Evolutionary conservation across 768 basidiomycete genomes (phyloP).

Genomic region (Pleurotus tuber-regium): DNA sequence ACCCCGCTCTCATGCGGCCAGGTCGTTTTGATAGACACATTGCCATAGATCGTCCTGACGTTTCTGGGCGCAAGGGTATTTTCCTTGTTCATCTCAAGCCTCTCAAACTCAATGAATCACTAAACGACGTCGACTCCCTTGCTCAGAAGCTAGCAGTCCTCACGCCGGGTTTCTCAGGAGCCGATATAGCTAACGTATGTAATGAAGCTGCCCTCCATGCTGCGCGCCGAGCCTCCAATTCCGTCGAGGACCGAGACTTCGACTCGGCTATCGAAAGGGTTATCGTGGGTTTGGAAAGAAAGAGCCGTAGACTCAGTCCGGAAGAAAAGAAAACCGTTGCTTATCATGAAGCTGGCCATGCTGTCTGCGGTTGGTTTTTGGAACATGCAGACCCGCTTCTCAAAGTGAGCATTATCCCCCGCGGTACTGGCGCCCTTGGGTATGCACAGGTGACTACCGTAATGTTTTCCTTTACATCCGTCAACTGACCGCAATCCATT

Average conservation of each 20-base stretch:
- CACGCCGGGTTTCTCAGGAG: slow-evolving; percentile 97
- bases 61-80: slow-evolving; percentile 90
- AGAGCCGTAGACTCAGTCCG: slow-evolving; percentile 86
- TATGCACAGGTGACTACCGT: slow-evolving; percentile 88
- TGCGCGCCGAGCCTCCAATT: slow-evolving; percentile 79
- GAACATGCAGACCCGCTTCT: slow-evolving; percentile 96
- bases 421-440: slow-evolving; percentile 92
- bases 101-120: slow-evolving; percentile 60
- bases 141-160: slow-evolving; percentile 94
- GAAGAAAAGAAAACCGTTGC: slow-evolving; percentile 99
- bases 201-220: slow-evolving; percentile 97
- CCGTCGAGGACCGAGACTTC: slow-evolving; percentile 82
- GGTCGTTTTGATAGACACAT: slow-evolving; percentile 98
- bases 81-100: slow-evolving; percentile 90
- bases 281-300: slow-evolving; percentile 94
- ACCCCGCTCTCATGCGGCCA: slow-evolving; percentile 92
- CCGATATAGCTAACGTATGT: slow-evolving; percentile 98
- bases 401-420: slow-evolving; percentile 98
- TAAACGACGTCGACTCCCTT: slow-evolving; percentile 51
- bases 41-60: slow-evolving; percentile 91
- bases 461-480: no score
- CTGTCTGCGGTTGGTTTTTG: slow-evolving; percentile 97
- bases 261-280: slow-evolving; percentile 98
- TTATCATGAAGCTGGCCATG: slow-evolving; percentile 99
- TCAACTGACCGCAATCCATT: no score